Base-by-base conservation (phyloP, 2,329 filamentous ascomycete genomes). In the Aureobasidium sp. region DNA sequence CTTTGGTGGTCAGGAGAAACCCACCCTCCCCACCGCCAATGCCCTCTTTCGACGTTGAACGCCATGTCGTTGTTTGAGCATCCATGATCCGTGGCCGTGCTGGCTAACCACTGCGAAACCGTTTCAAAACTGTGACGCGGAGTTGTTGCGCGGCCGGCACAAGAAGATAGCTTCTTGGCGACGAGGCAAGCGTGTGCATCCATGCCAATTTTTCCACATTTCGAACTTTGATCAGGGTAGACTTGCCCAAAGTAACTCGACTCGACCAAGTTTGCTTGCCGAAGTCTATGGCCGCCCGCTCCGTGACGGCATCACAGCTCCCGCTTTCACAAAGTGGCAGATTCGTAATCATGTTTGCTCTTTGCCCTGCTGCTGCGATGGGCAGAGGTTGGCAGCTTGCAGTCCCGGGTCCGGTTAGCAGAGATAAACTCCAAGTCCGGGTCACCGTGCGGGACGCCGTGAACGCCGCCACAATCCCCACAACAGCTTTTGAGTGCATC, bases 61-160 rank as follows among this genome's bases (percentile, higher is more conserved):
- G 33, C 35, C 57, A 50, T 40, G 33, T 60, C 57, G 57, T 60
- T 50, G 57, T 49, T 50, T 50, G 57, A 35, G 22, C 44, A 24
- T 40, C 44, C 35, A 19, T 42, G 45, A 33, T 15, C 29, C 45
- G 17, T 42, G 57, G 9, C 44, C 57, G 44, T 50, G 31, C 44
- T 24, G 24, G 35, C 22, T 50, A 49, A 60, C 50, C 57, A 60
- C 57, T 50, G 45, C 57, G 57, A 60, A 60, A 60, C 57, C 57
- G 57, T 60, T 60, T 60, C 57, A 50, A 11, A 60, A 14, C 19
- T 35, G 54, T 58, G 54, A 58, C 54, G 54, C 42, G 54, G 53
- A 48, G 29, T 44, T 48, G 17, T 59, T 59, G 54, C 54, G 54
- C 42, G 42, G 54, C 42, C 54, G 53, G 54, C 53, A 45, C 49